phyloP scores from a whole-genome alignment of 345 rosid genomes.

The Streptanthus diversifolius region DNA sequence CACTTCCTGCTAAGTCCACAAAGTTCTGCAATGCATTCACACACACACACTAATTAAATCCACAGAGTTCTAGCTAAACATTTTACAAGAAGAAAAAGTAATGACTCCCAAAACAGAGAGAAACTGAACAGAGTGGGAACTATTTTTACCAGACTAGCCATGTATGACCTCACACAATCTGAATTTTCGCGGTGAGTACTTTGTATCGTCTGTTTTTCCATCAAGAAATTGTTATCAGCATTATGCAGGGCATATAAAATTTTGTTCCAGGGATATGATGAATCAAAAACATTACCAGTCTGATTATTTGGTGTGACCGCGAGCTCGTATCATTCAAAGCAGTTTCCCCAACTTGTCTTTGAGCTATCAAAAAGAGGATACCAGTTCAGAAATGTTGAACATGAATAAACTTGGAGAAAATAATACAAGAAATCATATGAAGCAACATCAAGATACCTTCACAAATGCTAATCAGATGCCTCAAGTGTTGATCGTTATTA shows the following conservation, averaged over 20 bases:
- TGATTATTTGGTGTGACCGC: conserved; percentile 94
- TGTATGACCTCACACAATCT: conserved; percentile 89
- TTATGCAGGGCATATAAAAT: neutral
- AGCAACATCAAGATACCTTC: conserved; percentile 58
- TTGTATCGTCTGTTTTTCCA: conserved; percentile 65
- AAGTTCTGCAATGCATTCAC: conserved; percentile 67
- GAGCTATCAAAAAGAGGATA: conserved; percentile 49
- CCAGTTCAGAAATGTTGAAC: conserved; percentile 17
- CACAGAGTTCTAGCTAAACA: conserved; percentile 44
- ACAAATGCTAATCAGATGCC: conserved; percentile 81
- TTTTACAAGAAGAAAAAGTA: neutral
- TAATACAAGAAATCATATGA: neutral
- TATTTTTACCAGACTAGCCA: conserved; percentile 83
- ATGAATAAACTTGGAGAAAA: neutral
- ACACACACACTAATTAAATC: conserved; percentile 39
- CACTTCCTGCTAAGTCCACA: conserved; percentile 99
- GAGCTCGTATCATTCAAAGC: conserved; percentile 96
- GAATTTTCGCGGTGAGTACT: conserved; percentile 93
- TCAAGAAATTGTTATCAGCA: conserved; percentile 29
- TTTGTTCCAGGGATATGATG: neutral
- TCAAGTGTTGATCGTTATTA: conserved; percentile 65
- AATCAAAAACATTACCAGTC: conserved; percentile 59
- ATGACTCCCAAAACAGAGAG: neutral
- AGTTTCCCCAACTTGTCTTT: conserved; percentile 99
- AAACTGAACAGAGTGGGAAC: neutral